phyloP scores from a whole-genome alignment of 2,329 filamentous ascomycete genomes.

The Colletotrichum sansevieriae region DNA sequence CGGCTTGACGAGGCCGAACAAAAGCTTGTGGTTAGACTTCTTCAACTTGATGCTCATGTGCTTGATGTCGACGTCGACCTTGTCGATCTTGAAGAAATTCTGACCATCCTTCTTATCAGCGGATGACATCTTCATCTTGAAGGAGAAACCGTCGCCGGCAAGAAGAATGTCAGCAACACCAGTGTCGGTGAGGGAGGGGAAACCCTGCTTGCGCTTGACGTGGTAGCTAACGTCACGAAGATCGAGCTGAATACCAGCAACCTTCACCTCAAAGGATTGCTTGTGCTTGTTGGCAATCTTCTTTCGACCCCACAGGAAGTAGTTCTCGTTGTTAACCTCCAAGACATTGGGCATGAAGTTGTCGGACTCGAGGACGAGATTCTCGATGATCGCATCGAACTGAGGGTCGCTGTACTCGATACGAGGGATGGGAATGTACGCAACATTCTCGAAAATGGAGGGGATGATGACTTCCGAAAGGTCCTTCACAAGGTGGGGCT shows the following conservation, averaged over 20 bases:
- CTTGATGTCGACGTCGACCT: constrained; percentile 85
- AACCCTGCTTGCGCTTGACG: constrained; percentile 93
- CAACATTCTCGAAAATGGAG: constrained; percentile 82
- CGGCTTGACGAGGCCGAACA: constrained; percentile 90
- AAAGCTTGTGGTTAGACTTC: constrained; percentile 93
- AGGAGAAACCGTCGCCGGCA: constrained; percentile 87
- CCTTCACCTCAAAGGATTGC: constrained; percentile 82
- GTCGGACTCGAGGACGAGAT: constrained; percentile 94
- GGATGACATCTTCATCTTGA: constrained; percentile 90
- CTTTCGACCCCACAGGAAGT: constrained; percentile 95
- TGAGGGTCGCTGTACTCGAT: constrained; percentile 91
- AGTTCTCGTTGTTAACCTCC: constrained; percentile 92
- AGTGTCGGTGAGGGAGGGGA: constrained; percentile 87
- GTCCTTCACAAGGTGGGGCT: constrained; percentile 92
- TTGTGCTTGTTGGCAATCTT: constrained; percentile 83
- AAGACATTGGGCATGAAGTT: constrained; percentile 95
- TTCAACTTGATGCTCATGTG: constrained; percentile 89
- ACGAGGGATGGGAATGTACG: constrained; percentile 92
- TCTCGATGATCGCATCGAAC: constrained; percentile 92
- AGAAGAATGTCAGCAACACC: constrained; percentile 92
- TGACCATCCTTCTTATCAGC: constrained; percentile 80
- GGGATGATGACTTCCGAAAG: constrained; percentile 89
- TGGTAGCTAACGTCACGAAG: constrained; percentile 93
- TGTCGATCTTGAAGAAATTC: constrained; percentile 95
- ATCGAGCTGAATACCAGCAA: constrained; percentile 93